Conservation (phyloP, 2,329 filamentous ascomycete species). For the Colletotrichum godetiae region DNA sequence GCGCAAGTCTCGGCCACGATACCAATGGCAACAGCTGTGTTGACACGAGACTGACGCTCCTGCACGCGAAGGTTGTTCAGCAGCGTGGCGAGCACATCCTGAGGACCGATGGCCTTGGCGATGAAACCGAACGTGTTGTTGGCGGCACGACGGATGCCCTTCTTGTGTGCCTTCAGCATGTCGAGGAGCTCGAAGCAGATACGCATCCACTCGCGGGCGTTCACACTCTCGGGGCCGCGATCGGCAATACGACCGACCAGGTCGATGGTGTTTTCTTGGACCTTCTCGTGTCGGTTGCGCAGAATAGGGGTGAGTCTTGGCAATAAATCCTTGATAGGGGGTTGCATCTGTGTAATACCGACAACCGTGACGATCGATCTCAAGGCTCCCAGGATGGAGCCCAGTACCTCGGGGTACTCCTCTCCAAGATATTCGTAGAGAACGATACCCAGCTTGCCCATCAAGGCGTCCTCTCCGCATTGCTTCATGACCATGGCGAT, state of each 20-base stretch:
- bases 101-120: conserved; percentile 97
- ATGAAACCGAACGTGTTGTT: conserved; percentile 99
- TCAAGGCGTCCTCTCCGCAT: conserved; percentile 93
- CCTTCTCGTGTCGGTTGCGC: conserved; percentile 98
- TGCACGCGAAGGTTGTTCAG: conserved; percentile 97
- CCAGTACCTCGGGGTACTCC: conserved; percentile 97
- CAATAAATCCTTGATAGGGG: conserved; percentile 94
- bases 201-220: conserved; percentile 98
- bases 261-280: conserved; percentile 99
- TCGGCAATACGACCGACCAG: conserved; percentile 98
- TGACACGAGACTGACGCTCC: conserved; percentile 97
- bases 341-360: conserved; percentile 97
- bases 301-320: conserved; percentile 97
- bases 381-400: conserved; percentile 93
- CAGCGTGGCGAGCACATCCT: conserved; percentile 94
- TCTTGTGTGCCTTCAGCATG: conserved; percentile 99
- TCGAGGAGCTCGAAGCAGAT: conserved; percentile 99
- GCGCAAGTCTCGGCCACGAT: conserved; percentile 99
- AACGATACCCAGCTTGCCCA: conserved; percentile 94
- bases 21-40: conserved; percentile 97
- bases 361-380: conserved; percentile 98
- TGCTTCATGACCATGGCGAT: conserved; percentile 99
- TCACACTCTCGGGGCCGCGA: conserved; percentile 94
- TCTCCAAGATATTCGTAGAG: conserved; percentile 98
- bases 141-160: conserved; percentile 95